Percentiles rank a stretch among this genome's conserved stretches.
Conservation (phyloP, 495 filamentous ascomycete species). For the Annulohypoxylon stygium region DNA sequence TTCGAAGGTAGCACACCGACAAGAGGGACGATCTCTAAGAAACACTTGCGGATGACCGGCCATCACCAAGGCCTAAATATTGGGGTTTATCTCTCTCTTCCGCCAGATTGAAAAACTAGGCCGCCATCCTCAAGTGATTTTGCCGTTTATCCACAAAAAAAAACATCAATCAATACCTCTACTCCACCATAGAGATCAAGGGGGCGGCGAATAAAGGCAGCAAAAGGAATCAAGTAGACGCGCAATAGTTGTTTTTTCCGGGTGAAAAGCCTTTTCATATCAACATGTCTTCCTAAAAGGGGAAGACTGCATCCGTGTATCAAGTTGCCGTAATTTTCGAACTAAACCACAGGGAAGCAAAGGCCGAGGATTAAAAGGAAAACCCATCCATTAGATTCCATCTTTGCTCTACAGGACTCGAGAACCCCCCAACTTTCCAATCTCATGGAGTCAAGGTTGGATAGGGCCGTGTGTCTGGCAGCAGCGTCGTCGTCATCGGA, state of each 20-base stretch:
- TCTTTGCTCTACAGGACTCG: slow-evolving; percentile 16
- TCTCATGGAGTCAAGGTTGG: slow-evolving; percentile 1
- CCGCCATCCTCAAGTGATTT: slow-evolving; percentile 32
- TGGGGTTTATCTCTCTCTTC: slow-evolving; percentile 27
- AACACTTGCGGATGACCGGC: slow-evolving; percentile 38
- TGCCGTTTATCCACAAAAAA: slow-evolving; percentile 48
- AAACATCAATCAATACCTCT: slow-evolving; percentile 44
- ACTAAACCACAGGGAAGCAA: slow-evolving; percentile 42
- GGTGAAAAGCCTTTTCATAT: slow-evolving; percentile 48
- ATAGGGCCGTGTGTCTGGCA: slow-evolving; percentile 12
- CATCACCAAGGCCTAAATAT: slow-evolving; percentile 35
- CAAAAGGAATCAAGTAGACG: slow-evolving; percentile 49
- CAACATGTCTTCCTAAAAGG: slow-evolving; percentile 43
- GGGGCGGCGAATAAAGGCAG: slow-evolving; percentile 45
- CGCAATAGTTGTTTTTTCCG: slow-evolving; percentile 46
- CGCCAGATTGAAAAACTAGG: slow-evolving; percentile 35
- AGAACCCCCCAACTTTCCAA: neutral
- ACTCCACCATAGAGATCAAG: slow-evolving; percentile 46
- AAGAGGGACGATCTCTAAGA: slow-evolving; percentile 33
- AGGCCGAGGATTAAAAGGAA: slow-evolving; percentile 30
- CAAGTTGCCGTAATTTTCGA: slow-evolving; percentile 37
- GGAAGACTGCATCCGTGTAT: slow-evolving; percentile 44
- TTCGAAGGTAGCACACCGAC: slow-evolving; percentile 16
- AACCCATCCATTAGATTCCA: slow-evolving; percentile 33
- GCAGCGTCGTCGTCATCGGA: slow-evolving; percentile 30